phyloP scores from a whole-genome alignment of 2,329 filamentous ascomycete genomes.

The Sclerotinia sclerotiorum region DNA sequence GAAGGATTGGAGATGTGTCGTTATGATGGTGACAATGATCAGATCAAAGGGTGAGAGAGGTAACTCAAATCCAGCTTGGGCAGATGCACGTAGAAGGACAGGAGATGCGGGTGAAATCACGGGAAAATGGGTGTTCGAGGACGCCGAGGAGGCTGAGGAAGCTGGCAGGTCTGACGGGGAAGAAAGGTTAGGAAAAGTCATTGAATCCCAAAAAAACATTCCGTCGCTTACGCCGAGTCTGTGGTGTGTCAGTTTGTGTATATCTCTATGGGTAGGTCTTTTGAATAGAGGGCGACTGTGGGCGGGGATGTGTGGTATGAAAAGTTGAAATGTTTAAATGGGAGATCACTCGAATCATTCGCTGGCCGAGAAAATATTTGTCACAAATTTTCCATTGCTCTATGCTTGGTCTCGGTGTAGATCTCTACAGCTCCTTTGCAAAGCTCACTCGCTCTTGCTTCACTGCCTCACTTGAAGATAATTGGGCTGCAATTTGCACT shows the following conservation, averaged over 20 bases:
- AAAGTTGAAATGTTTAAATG: neutral
- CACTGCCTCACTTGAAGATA: neutral
- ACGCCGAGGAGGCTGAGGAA: constrained; percentile 10
- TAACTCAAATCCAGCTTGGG: constrained; percentile 47
- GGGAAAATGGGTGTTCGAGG: constrained; percentile 49
- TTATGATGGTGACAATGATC: neutral
- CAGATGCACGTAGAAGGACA: constrained; percentile 40
- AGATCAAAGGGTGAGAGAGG: constrained; percentile 45
- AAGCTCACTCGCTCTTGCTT: neutral
- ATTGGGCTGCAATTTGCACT: constrained; percentile 3
- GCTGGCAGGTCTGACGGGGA: neutral
- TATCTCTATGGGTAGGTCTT: neutral
- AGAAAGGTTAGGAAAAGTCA: neutral
- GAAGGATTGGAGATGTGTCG: constrained; percentile 7
- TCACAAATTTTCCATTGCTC: neutral
- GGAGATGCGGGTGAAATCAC: constrained; percentile 53
- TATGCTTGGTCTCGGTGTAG: neutral
- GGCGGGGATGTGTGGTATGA: neutral
- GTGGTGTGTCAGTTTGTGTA: neutral
- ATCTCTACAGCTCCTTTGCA: neutral
- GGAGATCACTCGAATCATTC: neutral
- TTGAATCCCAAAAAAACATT: neutral
- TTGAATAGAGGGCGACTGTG: neutral
- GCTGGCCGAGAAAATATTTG: neutral
- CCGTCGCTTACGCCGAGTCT: neutral